Evolutionary conservation across 441 rosid species (phyloP).

Genomic region (Geranium incanum): DNA sequence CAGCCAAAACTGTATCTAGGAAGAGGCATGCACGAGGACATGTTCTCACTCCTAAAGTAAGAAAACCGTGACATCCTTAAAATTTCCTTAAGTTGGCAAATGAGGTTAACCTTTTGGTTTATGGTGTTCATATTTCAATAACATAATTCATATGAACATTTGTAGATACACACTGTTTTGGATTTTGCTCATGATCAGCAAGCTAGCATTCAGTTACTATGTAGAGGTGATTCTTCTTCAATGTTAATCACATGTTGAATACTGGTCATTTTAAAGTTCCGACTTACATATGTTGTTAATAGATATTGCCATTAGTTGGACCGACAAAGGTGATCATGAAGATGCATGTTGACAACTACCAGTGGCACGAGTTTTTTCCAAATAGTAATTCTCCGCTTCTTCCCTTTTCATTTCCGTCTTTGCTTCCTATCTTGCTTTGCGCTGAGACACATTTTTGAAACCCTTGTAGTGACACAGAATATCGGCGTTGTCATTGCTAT

Average conservation of each 20-base stretch:
- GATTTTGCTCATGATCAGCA: conserved; percentile 80
- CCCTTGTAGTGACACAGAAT: conserved; percentile 59
- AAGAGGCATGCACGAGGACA: conserved; percentile 95
- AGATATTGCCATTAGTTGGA: conserved; percentile 75
- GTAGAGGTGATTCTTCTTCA: conserved; percentile 58
- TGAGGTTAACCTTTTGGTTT: neutral
- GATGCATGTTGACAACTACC: conserved; percentile 49
- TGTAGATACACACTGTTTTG: conserved; percentile 90
- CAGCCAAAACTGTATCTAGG: conserved; percentile 91
- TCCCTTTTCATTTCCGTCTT: neutral
- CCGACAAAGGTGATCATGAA: conserved; percentile 76
- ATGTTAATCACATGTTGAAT: conserved; percentile 12
- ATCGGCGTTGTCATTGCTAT: conserved; percentile 81
- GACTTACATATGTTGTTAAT: conserved; percentile 19
- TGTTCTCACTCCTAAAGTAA: conserved; percentile 83
- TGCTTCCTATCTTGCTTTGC: conserved; percentile 12
- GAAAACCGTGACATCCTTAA: conserved; percentile 19
- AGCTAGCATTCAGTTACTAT: conserved; percentile 95
- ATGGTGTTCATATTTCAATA: neutral
- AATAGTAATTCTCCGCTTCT: conserved; percentile 39
- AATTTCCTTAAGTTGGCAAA: neutral
- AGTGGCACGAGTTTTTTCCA: conserved; percentile 90
- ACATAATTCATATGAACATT: conserved; percentile 21
- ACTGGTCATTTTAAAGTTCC: conserved; percentile 1
- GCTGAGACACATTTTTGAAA: conserved; percentile 23